Conservation (phyloP, 1,284 basidiomycete genomes). For the Papiliotrema flavescens region DNA sequence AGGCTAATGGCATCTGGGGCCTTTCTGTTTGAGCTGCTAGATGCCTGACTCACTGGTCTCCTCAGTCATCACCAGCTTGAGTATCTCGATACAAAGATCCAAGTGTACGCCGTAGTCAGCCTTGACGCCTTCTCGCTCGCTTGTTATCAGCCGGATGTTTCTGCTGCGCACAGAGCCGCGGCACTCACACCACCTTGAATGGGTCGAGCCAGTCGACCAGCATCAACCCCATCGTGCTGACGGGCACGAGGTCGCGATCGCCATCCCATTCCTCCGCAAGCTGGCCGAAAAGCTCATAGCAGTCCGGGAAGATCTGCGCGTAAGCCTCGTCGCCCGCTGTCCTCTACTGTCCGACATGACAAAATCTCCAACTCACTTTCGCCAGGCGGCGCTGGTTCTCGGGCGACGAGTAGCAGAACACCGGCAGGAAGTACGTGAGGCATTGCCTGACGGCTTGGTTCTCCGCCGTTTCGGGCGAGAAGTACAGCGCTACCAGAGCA, state of each 20-base stretch:
- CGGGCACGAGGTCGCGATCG: slow-evolving; percentile 73
- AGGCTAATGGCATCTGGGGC: too few relatives aligned
- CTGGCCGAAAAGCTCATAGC: slow-evolving; percentile 65
- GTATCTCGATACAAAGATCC: slow-evolving; percentile 71
- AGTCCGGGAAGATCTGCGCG: slow-evolving; percentile 68
- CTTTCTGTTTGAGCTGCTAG: too few relatives aligned
- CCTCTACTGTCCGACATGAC: too few relatives aligned
- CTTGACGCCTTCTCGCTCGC: slow-evolving; percentile 42
- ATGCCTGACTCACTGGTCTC: slow-evolving; percentile 30
- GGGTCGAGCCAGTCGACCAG: slow-evolving; percentile 94
- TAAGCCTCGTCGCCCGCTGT: too few relatives aligned
- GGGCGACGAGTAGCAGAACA: slow-evolving; percentile 82
- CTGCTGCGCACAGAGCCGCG: neutral
- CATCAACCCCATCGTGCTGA: slow-evolving; percentile 75
- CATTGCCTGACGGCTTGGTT: slow-evolving; percentile 90
- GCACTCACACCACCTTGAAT: slow-evolving; percentile 67
- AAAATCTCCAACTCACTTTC: slow-evolving; percentile 54
- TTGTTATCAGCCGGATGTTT: slow-evolving; percentile 10
- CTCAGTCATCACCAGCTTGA: slow-evolving; percentile 55
- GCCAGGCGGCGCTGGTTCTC: slow-evolving; percentile 76
- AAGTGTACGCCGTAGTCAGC: slow-evolving; percentile 63
- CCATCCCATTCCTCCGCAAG: slow-evolving; percentile 66
- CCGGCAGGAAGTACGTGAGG: slow-evolving; percentile 91
- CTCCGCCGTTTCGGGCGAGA: slow-evolving; percentile 77
- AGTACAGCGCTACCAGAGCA: slow-evolving; percentile 75